A percentile compares a stretch with the other conserved stretches of the same genome.
Conservation (phyloP, 2,329 filamentous ascomycete species). For the Talaromyces sp. region DNA sequence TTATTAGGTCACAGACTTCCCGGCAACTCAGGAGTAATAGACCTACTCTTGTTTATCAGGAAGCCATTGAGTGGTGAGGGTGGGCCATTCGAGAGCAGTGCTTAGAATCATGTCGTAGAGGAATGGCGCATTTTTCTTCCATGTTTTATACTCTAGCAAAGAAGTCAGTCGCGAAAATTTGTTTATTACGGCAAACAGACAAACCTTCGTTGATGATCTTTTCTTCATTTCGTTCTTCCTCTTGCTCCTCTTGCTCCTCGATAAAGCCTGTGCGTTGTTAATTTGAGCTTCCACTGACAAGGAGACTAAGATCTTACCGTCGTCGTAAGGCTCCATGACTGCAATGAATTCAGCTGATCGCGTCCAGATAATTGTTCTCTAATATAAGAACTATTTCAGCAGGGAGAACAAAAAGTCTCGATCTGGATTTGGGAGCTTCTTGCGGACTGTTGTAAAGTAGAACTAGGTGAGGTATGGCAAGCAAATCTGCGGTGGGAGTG, state of each 20-base stretch:
- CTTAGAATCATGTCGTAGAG: conserved; percentile 97
- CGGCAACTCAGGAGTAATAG: neutral
- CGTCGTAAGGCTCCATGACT: conserved; percentile 37
- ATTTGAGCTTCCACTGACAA: conserved; percentile 2
- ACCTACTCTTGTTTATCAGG: conserved; percentile 79
- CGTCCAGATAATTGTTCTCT: neutral
- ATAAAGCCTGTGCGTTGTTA: conserved; percentile 28
- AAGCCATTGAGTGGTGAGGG: conserved; percentile 96
- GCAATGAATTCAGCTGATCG: neutral
- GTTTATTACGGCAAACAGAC: neutral
- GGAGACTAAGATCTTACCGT: conserved; percentile 22
- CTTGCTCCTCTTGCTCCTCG: conserved; percentile 49
- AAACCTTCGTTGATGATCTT: conserved; percentile 89
- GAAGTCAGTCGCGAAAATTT: conserved; percentile 3
- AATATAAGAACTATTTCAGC: no score
- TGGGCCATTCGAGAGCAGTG: conserved; percentile 94
- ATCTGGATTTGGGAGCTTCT: neutral
- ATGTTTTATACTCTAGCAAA: conserved; percentile 88
- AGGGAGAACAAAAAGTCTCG: neutral
- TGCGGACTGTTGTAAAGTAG: neutral
- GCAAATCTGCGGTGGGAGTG: conserved; percentile 11
- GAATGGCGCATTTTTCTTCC: conserved; percentile 99
- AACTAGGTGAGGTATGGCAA: neutral
- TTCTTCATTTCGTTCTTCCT: conserved; percentile 74
- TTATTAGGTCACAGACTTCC: conserved; percentile 12